These are phyloP conservation scores for Actinomortierella wolfii DNA, from an alignment of 371 early-diverging fungal genomes.

Conservation along the genomic window DNA sequence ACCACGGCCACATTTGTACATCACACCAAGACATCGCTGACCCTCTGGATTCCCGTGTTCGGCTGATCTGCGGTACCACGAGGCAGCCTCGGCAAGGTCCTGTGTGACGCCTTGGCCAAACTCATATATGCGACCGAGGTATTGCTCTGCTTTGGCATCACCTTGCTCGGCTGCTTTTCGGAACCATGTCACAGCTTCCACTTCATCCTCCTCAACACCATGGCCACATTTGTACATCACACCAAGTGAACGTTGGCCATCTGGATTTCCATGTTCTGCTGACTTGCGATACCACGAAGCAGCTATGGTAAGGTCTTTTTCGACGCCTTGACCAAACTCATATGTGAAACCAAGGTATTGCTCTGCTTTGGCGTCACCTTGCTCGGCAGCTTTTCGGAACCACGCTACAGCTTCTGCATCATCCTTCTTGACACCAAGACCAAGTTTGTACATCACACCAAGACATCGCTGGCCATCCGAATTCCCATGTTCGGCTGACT, in stretches of 20 bases:
- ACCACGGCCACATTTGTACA: conserved; percentile 84
- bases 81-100: conserved; percentile 69
- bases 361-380: conserved; percentile 45
- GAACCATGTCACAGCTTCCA: conserved; percentile 78
- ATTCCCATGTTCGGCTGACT: conserved; percentile 77
- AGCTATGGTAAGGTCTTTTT: conserved; percentile 60
- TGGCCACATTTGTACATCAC: conserved; percentile 87
- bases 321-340: conserved; percentile 60
- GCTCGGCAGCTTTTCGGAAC: conserved; percentile 69
- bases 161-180: conserved; percentile 71
- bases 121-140: conserved; percentile 79
- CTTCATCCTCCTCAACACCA: conserved; percentile 68
- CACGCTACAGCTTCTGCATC: conserved; percentile 69
- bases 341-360: conserved; percentile 59
- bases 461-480: conserved; percentile 68
- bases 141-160: conserved; percentile 79
- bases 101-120: conserved; percentile 73
- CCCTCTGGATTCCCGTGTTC: conserved; percentile 74
- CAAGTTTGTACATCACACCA: conserved; percentile 82
- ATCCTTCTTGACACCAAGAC: conserved; percentile 75
- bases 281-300: conserved; percentile 73
- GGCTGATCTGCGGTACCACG: conserved; percentile 80
- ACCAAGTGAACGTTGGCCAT: conserved; percentile 82
- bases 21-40: conserved; percentile 68
- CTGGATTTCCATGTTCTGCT: conserved; percentile 74